phyloP scores from a whole-genome alignment of 148 eudicot species.

The Hydrangea macrophylla region DNA sequence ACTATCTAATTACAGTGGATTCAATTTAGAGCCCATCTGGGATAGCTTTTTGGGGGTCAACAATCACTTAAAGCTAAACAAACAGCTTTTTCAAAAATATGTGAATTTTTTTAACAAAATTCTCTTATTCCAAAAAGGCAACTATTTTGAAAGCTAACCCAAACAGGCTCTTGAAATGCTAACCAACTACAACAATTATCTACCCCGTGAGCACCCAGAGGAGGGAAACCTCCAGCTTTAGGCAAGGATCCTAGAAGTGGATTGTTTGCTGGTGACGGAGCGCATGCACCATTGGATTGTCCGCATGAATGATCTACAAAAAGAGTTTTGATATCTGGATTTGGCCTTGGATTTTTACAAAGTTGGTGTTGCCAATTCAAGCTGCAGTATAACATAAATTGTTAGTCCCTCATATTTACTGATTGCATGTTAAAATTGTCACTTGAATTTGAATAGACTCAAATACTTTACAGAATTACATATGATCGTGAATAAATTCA shows the following conservation, averaged over 20 bases:
- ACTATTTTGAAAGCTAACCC: too few relatives aligned
- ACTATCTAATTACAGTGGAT: conserved; percentile 10
- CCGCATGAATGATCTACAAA: conserved; percentile 85
- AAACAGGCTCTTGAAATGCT: not conserved
- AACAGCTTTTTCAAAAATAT: too few relatives aligned
- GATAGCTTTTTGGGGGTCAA: too few relatives aligned
- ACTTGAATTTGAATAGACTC: too few relatives aligned
- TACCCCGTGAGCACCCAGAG: conserved; percentile 89
- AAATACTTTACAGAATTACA: too few relatives aligned
- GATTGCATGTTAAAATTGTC: too few relatives aligned
- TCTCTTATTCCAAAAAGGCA: too few relatives aligned
- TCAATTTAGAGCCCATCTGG: too few relatives aligned
- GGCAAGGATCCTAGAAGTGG: conserved; percentile 64
- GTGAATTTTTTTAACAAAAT: too few relatives aligned
- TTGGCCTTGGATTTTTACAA: conserved; percentile 67
- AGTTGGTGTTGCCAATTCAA: conserved; percentile 92
- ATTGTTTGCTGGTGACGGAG: conserved; percentile 54
- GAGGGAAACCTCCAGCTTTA: conserved; percentile 85
- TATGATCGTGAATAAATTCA: too few relatives aligned
- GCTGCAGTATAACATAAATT: conserved; percentile 36
- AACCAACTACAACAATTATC: conserved; percentile 14
- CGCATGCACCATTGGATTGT: conserved; percentile 61
- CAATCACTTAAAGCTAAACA: too few relatives aligned
- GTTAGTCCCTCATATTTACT: not conserved
- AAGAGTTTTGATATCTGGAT: conserved; percentile 76